Conservation (phyloP, 495 filamentous ascomycete species). For the Penicillium roqueforti region DNA sequence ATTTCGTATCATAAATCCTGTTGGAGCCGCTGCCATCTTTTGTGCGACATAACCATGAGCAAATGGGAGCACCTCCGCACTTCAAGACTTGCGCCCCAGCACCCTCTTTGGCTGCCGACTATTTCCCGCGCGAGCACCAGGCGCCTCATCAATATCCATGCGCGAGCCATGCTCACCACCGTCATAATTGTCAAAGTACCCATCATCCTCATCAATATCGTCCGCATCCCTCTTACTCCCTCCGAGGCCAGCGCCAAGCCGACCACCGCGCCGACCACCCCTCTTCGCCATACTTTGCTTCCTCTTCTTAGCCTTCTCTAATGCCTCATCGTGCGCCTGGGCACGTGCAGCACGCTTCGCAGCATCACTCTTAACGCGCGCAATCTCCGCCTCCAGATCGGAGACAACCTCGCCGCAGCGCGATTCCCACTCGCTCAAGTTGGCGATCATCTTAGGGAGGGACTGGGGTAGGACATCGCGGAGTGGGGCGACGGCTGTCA, state of each 20-base stretch:
- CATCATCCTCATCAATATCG: conserved; percentile 46
- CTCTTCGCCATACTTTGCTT: conserved; percentile 15
- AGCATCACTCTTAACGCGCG: conserved; percentile 50
- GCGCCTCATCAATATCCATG: conserved; percentile 47
- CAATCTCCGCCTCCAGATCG: conserved; percentile 71
- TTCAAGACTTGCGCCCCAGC: conserved; percentile 38
- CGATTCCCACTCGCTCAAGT: conserved; percentile 67
- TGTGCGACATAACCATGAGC: not conserved
- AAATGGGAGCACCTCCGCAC: not conserved
- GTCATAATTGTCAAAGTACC: conserved; percentile 34
- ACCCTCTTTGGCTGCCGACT: conserved; percentile 39
- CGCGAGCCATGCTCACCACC: conserved; percentile 49
- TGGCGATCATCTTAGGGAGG: conserved; percentile 59
- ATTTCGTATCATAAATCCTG: conserved; percentile 1
- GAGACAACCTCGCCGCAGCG: conserved; percentile 71
- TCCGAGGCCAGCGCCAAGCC: conserved; percentile 14
- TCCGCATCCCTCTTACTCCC: conserved; percentile 43
- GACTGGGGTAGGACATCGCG: conserved; percentile 75
- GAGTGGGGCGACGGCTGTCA: conserved; percentile 75
- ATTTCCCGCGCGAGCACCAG: conserved; percentile 27
- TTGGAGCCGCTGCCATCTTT: not conserved
- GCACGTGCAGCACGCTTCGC: conserved; percentile 49
- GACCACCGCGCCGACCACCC: conserved; percentile 18
- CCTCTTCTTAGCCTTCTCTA: conserved; percentile 43
- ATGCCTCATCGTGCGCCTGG: conserved; percentile 38